phyloP scores from a whole-genome alignment of 441 rosid genomes.

The Gossypium davidsonii region DNA sequence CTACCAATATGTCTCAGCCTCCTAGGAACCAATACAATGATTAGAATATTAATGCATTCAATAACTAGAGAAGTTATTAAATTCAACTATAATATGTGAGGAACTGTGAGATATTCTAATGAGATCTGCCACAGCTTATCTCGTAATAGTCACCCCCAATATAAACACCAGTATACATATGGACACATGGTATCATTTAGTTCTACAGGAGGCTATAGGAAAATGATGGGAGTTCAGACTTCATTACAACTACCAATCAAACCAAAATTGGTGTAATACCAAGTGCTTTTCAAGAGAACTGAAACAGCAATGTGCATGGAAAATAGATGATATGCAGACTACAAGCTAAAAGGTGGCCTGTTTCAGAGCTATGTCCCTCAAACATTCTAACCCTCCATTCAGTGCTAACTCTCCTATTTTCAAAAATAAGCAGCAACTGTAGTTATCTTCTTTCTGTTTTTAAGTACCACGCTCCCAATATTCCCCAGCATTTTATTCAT shows the following conservation, averaged over 20 bases:
- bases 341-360: neutral
- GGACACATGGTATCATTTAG: neutral
- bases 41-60: neutral
- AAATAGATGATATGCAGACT: neutral
- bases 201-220: neutral
- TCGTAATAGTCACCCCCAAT: neutral
- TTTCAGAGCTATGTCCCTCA: neutral
- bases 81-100: conserved; percentile 1
- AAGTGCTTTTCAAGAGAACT: neutral
- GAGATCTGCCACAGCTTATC: conserved; percentile 1
- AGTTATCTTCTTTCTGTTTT: neutral
- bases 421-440: neutral
- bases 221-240: neutral
- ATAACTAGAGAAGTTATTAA: neutral
- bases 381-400: neutral
- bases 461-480: neutral
- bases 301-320: neutral
- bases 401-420: neutral
- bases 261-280: neutral
- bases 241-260: conserved; percentile 1
- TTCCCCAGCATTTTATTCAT: neutral
- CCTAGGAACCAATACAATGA: conserved; percentile 2
- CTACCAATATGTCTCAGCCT: neutral
- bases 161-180: neutral
- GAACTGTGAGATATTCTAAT: neutral